A percentile compares a stretch with the other conserved stretches of the same genome.
These are phyloP conservation scores for Botrytis byssoidea DNA, from an alignment of 2,329 filamentous ascomycete genomes.

Conservation along the genomic window DNA sequence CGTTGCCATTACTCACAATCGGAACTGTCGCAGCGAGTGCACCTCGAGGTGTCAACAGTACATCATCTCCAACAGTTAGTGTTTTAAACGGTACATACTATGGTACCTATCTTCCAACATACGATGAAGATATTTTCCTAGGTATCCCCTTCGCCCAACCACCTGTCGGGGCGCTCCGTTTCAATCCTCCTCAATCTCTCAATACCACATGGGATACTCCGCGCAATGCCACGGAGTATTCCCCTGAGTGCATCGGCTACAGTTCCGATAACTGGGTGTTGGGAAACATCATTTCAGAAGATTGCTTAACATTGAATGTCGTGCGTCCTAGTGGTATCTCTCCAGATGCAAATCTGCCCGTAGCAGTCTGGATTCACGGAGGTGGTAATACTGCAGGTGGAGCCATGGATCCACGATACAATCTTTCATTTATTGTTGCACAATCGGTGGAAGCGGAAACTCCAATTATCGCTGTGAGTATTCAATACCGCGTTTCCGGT, in stretches of 20 bases:
- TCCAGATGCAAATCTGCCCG: slow-evolving; percentile 44
- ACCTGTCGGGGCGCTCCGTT: slow-evolving; percentile 20
- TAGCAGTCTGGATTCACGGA: slow-evolving; percentile 55
- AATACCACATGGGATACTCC: slow-evolving; percentile 21
- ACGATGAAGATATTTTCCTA: slow-evolving; percentile 29
- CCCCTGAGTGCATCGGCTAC: slow-evolving; percentile 20
- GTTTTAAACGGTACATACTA: slow-evolving; percentile 30
- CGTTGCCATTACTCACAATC: not conserved
- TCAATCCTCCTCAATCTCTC: slow-evolving; percentile 21
- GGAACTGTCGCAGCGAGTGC: not conserved
- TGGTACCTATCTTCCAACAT: slow-evolving; percentile 24
- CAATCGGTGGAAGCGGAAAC: slow-evolving; percentile 44
- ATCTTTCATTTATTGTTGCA: slow-evolving; percentile 55
- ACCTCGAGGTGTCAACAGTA: not conserved
- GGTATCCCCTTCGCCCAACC: slow-evolving; percentile 29
- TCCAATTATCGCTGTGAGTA: slow-evolving; percentile 46
- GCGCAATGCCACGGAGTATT: slow-evolving; percentile 33
- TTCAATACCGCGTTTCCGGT: slow-evolving; percentile 45
- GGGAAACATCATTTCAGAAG: slow-evolving; percentile 18
- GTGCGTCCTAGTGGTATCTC: slow-evolving; percentile 43
- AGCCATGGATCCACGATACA: slow-evolving; percentile 51
- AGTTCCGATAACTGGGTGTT: slow-evolving; percentile 15
- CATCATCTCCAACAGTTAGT: slow-evolving; percentile 23
- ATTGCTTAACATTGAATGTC: slow-evolving; percentile 22
- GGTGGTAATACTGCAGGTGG: slow-evolving; percentile 40